Conservation (phyloP, 148 eudicot genomes). For the Agrostemma githago region DNA sequence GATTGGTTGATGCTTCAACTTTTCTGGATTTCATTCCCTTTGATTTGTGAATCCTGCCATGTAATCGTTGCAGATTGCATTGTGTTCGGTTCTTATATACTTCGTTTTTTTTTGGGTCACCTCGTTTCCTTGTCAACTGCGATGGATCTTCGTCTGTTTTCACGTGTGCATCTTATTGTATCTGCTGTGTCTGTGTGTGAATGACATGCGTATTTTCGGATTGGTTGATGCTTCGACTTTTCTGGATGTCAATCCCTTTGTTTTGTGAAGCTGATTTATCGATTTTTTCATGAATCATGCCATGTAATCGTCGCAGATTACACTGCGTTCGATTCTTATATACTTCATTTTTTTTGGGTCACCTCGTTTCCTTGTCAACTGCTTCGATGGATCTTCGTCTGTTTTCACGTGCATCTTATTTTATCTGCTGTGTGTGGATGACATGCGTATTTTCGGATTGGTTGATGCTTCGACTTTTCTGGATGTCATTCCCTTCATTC, state of each 20-base stretch:
- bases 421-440: background rate
- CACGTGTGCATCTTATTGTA: background rate
- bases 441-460: background rate
- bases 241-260: too few species aligned
- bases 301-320: constrained; percentile 29
- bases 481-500: too few species aligned
- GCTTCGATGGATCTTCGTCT: background rate
- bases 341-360: constrained; percentile 28
- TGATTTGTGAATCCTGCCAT: constrained; percentile 15
- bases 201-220: too few species aligned
- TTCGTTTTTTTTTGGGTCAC: constrained; percentile 22
- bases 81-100: constrained; percentile 22
- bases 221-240: background rate
- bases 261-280: too few species aligned
- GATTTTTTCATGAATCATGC: constrained; percentile 22
- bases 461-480: background rate
- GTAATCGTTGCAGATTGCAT: constrained; percentile 28
- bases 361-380: background rate
- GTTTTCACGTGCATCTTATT: background rate
- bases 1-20: background rate
- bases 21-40: too few species aligned
- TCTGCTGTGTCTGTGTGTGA: too few species aligned
- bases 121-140: background rate
- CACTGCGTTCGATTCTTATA: constrained; percentile 20
- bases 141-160: background rate